Evolutionary conservation across 805 yeast genomes (phyloP).

Genomic region (Brettanomyces anomalus): DNA sequence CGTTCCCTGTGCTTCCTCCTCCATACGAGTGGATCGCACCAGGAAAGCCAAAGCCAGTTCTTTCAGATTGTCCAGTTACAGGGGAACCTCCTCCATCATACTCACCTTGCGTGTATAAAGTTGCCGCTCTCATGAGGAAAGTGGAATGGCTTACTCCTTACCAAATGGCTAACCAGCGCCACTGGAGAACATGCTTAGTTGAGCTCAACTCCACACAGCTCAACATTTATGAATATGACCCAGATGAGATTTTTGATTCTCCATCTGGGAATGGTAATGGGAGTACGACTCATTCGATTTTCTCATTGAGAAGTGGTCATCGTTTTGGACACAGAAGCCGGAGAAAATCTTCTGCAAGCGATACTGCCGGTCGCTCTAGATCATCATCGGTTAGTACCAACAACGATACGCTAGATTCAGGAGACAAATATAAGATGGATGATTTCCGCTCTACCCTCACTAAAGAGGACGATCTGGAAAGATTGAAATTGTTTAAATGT

Average conservation of each 20-base stretch:
- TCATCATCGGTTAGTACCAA: not conserved
- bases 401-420: constrained; percentile 2
- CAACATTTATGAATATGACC: constrained; percentile 48
- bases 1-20: constrained; percentile 32
- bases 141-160: constrained; percentile 73
- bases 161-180: constrained; percentile 53
- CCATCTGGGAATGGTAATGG: not conserved
- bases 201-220: constrained; percentile 84
- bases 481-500: constrained; percentile 12
- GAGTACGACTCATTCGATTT: not conserved
- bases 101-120: constrained; percentile 52
- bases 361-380: too few species aligned
- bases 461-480: constrained; percentile 19
- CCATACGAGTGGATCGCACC: constrained; percentile 28
- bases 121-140: constrained; percentile 54
- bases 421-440: not conserved
- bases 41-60: constrained; percentile 26
- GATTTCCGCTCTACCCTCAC: constrained; percentile 22
- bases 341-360: too few species aligned
- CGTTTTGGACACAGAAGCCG: not conserved
- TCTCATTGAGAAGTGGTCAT: not conserved
- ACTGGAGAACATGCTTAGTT: constrained; percentile 62
- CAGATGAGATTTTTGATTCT: not conserved
- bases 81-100: constrained; percentile 52
- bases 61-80: constrained; percentile 21